Percentiles rank a stretch among this genome's conserved stretches.
Conservation (phyloP, 345 rosid species). For the Arabidopsis arenosa region DNA sequence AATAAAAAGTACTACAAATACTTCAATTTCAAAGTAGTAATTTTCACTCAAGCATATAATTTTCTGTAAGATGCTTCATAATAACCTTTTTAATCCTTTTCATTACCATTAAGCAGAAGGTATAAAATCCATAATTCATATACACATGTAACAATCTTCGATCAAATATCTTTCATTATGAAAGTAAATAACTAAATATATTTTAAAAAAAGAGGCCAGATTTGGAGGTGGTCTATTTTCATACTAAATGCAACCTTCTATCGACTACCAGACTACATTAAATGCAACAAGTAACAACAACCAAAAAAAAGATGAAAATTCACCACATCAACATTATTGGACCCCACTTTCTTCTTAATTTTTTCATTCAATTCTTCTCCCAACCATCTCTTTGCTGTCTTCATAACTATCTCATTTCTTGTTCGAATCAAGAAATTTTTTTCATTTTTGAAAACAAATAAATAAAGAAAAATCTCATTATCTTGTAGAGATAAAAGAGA, state of each 20-base stretch:
- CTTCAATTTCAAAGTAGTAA: not conserved
- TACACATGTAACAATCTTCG: conserved; percentile 1
- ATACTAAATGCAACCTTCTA: conserved; percentile 47
- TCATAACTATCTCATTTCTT: conserved; percentile 48
- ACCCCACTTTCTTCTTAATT: conserved; percentile 20
- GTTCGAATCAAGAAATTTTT: conserved; percentile 36
- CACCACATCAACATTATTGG: conserved; percentile 28
- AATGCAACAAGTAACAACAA: conserved; percentile 25
- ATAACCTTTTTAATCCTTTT: not conserved
- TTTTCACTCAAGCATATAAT: not conserved
- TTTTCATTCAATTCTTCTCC: conserved; percentile 40
- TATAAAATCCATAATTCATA: not conserved
- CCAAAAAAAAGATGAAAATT: conserved; percentile 14
- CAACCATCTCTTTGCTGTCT: conserved; percentile 50
- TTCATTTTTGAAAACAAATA: not conserved
- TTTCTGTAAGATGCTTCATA: not conserved
- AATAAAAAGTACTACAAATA: not conserved
- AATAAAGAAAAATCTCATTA: conserved; percentile 17
- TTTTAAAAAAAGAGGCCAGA: not conserved
- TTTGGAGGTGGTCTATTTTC: conserved; percentile 20
- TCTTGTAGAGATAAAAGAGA: conserved; percentile 18
- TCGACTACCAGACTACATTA: conserved; percentile 45
- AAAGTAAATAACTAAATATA: not conserved
- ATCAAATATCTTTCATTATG: conserved; percentile 2
- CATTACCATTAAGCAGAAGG: not conserved